phyloP scores from a whole-genome alignment of 441 rosid genomes.

The Erodium chrysanthum region DNA sequence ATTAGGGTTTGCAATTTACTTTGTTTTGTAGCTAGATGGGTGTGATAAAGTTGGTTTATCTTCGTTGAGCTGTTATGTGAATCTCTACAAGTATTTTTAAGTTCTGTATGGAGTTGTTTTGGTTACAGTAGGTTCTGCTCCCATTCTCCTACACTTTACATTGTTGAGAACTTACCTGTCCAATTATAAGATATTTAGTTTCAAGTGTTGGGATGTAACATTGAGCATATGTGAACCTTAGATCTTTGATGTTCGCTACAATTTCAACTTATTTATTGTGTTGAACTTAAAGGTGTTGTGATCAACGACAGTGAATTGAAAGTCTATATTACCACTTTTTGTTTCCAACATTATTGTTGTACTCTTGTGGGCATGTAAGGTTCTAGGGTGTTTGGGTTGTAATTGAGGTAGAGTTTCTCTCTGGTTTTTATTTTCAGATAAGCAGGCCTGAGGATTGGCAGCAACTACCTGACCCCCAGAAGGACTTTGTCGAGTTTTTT shows the following conservation, averaged over 20 bases:
- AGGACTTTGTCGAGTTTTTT: conserved; percentile 81
- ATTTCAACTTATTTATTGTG: neutral
- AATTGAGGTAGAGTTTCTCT: conserved; percentile 19
- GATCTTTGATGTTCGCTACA: neutral
- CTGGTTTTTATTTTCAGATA: conserved; percentile 49
- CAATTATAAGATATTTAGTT: neutral
- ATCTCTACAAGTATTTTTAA: neutral
- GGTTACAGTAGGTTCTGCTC: neutral
- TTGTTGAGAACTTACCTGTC: neutral
- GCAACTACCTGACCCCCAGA: conserved; percentile 65
- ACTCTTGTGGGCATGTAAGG: conserved; percentile 5
- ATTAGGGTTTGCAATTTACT: neutral
- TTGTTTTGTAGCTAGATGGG: neutral
- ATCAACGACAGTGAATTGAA: neutral
- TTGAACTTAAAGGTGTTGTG: too few species aligned
- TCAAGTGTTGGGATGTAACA: neutral
- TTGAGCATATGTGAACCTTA: neutral
- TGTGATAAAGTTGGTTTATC: neutral
- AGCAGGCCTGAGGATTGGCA: conserved; percentile 87
- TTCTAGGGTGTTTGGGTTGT: conserved; percentile 6
- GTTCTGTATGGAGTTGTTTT: neutral
- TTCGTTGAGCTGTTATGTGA: neutral
- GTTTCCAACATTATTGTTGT: neutral
- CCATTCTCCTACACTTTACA: neutral
- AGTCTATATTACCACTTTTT: neutral